Evolutionary conservation across 2,329 filamentous ascomycete genomes (phyloP), one percentile per base, ranked within the genome.

Genomic region (Atkinsonella hypoxylon): DNA sequence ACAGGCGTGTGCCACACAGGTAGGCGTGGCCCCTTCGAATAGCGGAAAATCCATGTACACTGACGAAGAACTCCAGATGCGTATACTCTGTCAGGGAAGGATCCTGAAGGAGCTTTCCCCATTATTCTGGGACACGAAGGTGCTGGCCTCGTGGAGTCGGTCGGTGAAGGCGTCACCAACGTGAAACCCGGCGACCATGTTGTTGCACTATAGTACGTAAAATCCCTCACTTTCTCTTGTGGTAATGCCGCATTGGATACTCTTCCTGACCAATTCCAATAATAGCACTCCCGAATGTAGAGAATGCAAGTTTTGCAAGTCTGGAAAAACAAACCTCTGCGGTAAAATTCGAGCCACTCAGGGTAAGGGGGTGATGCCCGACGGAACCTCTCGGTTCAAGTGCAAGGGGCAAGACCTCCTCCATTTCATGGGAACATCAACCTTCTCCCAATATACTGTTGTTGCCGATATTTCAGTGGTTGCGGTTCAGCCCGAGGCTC

Each of bases 261-360:
- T n/a, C 17, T 18, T 18, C 12, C n/a, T 41, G 41, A 12, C 26
- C 26, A 26, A 26, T 4, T 26, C 26, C 26, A 26, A 26, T 18
- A 34, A 2, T 11, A 95, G 89, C 77, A 97, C 90, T 45, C 93
- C 93, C 58, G 91, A 97, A 75, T 97, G 93, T 76, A 78, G 81
- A 60, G 91, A 97, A 71, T 98, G 93, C 83, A 97, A 97, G 77
- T 97, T 97, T 80, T 98, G 93, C 85, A 93, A 89, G 72, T 97
- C 91, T 41, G 93, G 91, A 74, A 98, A 98, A 83, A 97, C 91
- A 63, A 95, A 97, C 74, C 85, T 97, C 53, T 97, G 91, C 74
- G 93, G 93, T 69, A 97, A 97, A 82, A 98, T 98, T 71, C 85
- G 93, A 62, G 88, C 89, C 44, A 97, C 93, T 43, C 93, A 98